Conservation (phyloP, 164 flowering plant genomes). For the Echeveria elegans region DNA sequence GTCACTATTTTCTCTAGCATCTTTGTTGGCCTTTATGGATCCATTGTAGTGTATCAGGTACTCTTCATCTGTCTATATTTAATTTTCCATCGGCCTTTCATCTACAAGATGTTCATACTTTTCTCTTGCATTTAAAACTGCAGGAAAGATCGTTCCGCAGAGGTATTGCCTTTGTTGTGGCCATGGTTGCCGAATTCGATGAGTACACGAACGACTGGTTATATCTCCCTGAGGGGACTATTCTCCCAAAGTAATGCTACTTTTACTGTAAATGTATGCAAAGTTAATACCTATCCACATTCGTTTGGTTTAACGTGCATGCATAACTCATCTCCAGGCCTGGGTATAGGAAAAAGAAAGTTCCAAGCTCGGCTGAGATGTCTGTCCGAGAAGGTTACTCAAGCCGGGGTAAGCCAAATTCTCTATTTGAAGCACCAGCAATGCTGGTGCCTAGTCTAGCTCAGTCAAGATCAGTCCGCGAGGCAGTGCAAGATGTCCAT, state of each 20-base stretch:
- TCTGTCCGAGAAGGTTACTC: constrained; percentile 31
- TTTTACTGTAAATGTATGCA: not conserved
- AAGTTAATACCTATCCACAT: constrained; percentile 5
- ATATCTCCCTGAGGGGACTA: constrained; percentile 81
- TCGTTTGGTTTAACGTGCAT: constrained; percentile 1
- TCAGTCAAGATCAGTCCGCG: constrained; percentile 75
- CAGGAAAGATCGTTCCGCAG: not conserved
- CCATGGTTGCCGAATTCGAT: constrained; percentile 92
- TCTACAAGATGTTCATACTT: not conserved
- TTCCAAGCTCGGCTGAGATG: constrained; percentile 34
- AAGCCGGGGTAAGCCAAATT: constrained; percentile 20
- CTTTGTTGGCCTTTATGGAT: constrained; percentile 70
- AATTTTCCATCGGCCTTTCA: not conserved
- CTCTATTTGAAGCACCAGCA: constrained; percentile 44
- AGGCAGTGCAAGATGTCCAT: constrained; percentile 74
- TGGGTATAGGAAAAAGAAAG: constrained; percentile 43
- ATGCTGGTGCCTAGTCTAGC: constrained; percentile 62
- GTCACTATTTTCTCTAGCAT: constrained; percentile 64
- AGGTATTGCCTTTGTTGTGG: constrained; percentile 65
- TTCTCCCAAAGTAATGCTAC: constrained; percentile 70
- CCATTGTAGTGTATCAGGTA: constrained; percentile 87
- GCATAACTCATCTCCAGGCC: constrained; percentile 60
- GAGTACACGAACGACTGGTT: constrained; percentile 96
- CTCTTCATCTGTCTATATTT: not conserved
- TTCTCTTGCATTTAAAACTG: not conserved